These are phyloP conservation scores for Iberis pinnata DNA, from an alignment of 345 rosid species.

Conservation along the genomic window DNA sequence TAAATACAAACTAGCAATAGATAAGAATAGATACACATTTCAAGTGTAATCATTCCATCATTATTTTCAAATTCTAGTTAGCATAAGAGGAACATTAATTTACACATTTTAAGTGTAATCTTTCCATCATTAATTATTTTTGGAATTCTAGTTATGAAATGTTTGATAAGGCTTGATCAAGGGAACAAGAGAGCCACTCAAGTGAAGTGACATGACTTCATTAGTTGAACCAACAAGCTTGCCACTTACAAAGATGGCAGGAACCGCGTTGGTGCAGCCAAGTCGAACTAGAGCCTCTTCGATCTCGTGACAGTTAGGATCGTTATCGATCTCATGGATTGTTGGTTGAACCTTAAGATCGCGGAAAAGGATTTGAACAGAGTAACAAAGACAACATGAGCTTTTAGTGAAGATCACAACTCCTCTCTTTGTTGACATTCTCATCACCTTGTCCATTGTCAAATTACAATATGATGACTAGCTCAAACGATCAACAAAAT, in stretches of 20 bases:
- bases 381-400: constrained; percentile 74
- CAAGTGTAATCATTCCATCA: too few relatives aligned
- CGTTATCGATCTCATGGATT: constrained; percentile 63
- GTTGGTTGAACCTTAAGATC: constrained; percentile 60
- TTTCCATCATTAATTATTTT: too few relatives aligned
- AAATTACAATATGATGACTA: too few relatives aligned
- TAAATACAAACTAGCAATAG: too few relatives aligned
- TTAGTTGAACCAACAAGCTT: constrained; percentile 69
- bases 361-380: constrained; percentile 60
- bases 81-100: too few relatives aligned
- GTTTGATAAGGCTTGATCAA: constrained; percentile 60
- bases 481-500: too few relatives aligned
- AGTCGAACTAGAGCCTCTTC: constrained; percentile 66
- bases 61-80: too few relatives aligned
- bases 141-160: constrained; percentile 29
- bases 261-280: constrained; percentile 57
- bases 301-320: constrained; percentile 62
- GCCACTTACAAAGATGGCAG: constrained; percentile 72
- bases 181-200: constrained; percentile 55
- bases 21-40: too few relatives aligned
- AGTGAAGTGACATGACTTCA: constrained; percentile 81
- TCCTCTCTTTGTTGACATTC: constrained; percentile 58
- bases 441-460: constrained; percentile 65
- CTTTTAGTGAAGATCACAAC: constrained; percentile 76
- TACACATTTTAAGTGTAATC: too few relatives aligned